A percentile compares a stretch with the other conserved stretches of the same genome.
These are phyloP conservation scores for Yamadazyma sp. DNA, from an alignment of 1,139 yeast species.

Conservation along the genomic window DNA sequence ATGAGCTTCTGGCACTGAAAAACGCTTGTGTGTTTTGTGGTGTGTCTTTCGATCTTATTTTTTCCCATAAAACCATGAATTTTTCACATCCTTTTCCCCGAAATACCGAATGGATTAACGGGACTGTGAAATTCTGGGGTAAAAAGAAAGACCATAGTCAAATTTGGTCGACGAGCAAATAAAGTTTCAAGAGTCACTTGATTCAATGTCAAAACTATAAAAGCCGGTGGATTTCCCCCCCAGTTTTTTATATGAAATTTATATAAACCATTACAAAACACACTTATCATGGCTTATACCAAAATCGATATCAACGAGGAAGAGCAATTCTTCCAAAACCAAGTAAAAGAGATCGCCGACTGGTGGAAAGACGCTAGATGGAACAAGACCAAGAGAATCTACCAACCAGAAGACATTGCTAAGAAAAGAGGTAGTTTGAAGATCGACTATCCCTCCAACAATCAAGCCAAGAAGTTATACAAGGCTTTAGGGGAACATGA, in stretches of 20 bases:
- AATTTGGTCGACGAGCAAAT: background rate
- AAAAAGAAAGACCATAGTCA: background rate
- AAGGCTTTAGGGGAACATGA: conserved; percentile 70
- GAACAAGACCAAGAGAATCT: conserved; percentile 84
- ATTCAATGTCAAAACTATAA: conserved; percentile 7
- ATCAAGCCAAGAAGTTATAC: conserved; percentile 82
- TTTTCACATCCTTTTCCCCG: conserved; percentile 2
- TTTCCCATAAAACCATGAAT: too few relatives aligned
- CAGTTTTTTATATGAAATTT: background rate
- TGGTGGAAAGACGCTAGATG: conserved; percentile 97
- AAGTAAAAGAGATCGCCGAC: conserved; percentile 68
- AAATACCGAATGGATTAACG: conserved; percentile 3
- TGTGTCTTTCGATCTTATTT: too few relatives aligned
- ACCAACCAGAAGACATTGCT: conserved; percentile 87
- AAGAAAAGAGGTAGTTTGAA: conserved; percentile 78
- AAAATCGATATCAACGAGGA: conserved; percentile 59
- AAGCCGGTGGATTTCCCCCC: conserved; percentile 4
- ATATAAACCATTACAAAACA: background rate
- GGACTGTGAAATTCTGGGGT: conserved; percentile 4
- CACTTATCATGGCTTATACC: conserved; percentile 44
- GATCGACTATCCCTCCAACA: conserved; percentile 71
- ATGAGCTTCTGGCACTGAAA: too few relatives aligned
- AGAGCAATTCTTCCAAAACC: conserved; percentile 63
- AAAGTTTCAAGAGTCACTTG: background rate
- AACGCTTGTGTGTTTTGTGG: too few relatives aligned